Base-by-base conservation (phyloP, 176 grass and related monocot species). In the Zea luxurians region DNA sequence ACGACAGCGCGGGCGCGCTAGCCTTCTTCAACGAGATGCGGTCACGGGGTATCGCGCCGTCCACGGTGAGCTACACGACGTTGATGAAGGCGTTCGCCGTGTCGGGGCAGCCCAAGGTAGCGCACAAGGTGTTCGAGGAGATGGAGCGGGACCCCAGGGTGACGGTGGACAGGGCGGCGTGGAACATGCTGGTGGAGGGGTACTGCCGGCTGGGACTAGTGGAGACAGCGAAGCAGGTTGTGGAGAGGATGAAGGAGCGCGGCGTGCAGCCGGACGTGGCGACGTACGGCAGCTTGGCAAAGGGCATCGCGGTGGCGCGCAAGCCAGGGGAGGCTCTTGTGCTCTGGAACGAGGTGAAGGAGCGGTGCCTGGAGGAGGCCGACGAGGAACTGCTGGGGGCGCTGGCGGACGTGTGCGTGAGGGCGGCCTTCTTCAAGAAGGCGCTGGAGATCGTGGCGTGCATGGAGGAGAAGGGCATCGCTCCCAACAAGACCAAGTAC, bases 371-470 rank as follows among this genome's bases (percentile, higher is more conserved):
- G 18, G 74, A 68, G 65, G 87, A 68, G 60, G 87, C 87, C 0
- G 95, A 97, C 47, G 91, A 88, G 80, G 89, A 88, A 74, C 77
- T 97, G 67, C 76, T 97, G 2, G 91, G 68, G 41, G 89, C 89
- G 37, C 80, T 94, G 37, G 94, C 94, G 16, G 94, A 97, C 79
- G 89, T 93, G 18, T 97, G 94, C 76, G 91, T 97, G n/a, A 58
- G 89, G 71, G 86, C 89, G 6, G 94, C 84, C 0, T 93, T 97
- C 78, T 97, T 97, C 82, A 84, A 68, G 78, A 97, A 91, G 91
- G 94, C 94, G 58, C 63, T 97, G 73, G 95, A 97, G 81, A 92
- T 97, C 53, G 95, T 97, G 83, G 95, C 91, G 70, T 86, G 87
- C 83, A 97, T 97, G 95, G 95, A 97, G 89, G 89, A 94, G 73